phyloP scores from a whole-genome alignment of 352 stramenopile species.

The Chrysophaeum taylorii region DNA sequence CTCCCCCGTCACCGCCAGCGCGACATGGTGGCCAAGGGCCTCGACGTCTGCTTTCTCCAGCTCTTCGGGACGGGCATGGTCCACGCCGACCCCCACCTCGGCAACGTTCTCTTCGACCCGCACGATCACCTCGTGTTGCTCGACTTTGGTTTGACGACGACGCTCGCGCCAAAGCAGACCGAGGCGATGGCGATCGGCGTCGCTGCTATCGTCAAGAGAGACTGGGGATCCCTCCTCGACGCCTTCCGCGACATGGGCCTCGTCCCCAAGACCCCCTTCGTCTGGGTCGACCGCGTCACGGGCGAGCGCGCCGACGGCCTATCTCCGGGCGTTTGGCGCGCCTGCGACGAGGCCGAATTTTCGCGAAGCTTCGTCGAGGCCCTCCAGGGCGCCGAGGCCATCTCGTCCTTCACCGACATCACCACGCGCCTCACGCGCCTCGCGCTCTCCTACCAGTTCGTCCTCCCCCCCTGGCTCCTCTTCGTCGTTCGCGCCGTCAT shows the following conservation, averaged over 20 bases:
- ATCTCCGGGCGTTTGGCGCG: not conserved
- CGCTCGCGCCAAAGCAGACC: not conserved
- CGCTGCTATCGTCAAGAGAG: not conserved
- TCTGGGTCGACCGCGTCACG: slow-evolving; percentile 11
- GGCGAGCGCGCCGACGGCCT: not conserved
- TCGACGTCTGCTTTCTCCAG: slow-evolving; percentile 16
- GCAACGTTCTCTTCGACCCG: slow-evolving; percentile 14
- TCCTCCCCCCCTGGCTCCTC: slow-evolving; percentile 9
- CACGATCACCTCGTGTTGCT: not conserved
- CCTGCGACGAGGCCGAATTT: not conserved
- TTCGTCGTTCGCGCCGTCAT: slow-evolving; percentile 12
- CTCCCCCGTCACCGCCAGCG: not conserved
- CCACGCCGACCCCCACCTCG: slow-evolving; percentile 16
- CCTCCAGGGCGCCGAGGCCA: not conserved
- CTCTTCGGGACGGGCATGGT: slow-evolving; percentile 13
- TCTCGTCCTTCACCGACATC: slow-evolving; percentile 11
- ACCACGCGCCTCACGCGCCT: not conserved
- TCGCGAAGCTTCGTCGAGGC: not conserved
- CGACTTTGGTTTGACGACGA: slow-evolving; percentile 15
- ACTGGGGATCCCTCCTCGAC: not conserved
- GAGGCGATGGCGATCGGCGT: slow-evolving; percentile 11
- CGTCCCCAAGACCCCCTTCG: not conserved
- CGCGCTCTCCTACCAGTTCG: slow-evolving; percentile 11
- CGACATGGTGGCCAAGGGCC: slow-evolving; percentile 2
- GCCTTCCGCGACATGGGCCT: slow-evolving; percentile 4